Evolutionary conservation across 441 rosid genomes (phyloP).

Genomic region (Brassica balearica): DNA sequence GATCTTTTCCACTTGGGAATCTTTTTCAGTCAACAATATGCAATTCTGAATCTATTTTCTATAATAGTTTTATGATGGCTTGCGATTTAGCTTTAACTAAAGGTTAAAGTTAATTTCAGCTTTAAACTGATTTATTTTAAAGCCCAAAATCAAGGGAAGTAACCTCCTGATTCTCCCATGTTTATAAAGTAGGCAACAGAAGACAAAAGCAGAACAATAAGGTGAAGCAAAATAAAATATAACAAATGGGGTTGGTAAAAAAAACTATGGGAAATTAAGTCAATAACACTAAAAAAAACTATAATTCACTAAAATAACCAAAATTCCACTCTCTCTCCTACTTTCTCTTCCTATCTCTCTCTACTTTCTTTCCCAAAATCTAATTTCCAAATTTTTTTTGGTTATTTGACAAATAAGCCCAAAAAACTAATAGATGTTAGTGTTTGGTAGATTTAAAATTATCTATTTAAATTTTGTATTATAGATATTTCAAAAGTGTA

Average conservation of each 20-base stretch:
- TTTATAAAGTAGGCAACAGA: conserved; percentile 14
- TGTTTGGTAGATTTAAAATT: background rate
- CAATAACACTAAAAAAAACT: no score
- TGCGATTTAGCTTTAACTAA: background rate
- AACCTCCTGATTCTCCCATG: conserved; percentile 11
- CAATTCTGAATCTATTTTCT: background rate
- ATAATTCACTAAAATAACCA: no score
- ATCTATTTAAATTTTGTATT: background rate
- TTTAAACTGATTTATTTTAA: background rate
- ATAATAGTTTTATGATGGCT: background rate
- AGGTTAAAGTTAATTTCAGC: background rate
- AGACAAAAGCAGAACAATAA: conserved; percentile 1
- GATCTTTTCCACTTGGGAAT: conserved; percentile 36
- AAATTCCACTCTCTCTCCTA: no score
- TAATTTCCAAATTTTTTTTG: no score
- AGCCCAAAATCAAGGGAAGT: conserved; percentile 9
- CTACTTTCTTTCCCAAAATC: no score
- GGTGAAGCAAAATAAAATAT: background rate
- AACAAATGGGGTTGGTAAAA: background rate
- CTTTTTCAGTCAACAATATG: background rate
- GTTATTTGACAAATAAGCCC: no score
- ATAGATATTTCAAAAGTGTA: background rate
- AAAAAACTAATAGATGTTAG: no score
- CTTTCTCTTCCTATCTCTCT: no score
- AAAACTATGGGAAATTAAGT: no score